Evolutionary conservation across 768 basidiomycete genomes (phyloP).

Genomic region (Calocybe indica): DNA sequence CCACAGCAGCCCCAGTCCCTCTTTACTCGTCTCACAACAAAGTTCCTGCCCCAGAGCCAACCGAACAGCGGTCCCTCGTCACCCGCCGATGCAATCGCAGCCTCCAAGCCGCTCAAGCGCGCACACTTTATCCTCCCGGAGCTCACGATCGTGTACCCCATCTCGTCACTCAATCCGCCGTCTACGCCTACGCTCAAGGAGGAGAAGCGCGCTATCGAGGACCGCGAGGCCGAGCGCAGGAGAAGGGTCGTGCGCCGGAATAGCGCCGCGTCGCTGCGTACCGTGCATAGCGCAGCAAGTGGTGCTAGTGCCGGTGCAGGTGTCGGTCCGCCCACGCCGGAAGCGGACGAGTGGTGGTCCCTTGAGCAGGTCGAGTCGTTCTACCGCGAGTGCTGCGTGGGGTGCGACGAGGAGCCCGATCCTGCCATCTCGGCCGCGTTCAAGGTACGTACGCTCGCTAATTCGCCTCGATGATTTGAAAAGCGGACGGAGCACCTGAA

Average conservation of each 20-base stretch:
- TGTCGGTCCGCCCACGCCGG: conserved; percentile 6
- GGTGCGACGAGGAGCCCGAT: conserved; percentile 68
- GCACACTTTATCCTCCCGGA: conserved; percentile 91
- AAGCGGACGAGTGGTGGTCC: conserved; percentile 73
- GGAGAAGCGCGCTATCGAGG: conserved; percentile 77
- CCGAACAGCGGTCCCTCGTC: conserved; percentile 12
- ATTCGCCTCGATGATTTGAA: background rate
- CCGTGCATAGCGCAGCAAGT: background rate
- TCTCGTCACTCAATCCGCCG: conserved; percentile 79
- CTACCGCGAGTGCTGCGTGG: conserved; percentile 80
- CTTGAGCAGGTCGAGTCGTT: conserved; percentile 80
- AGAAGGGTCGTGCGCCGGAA: conserved; percentile 58
- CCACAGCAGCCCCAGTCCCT: conserved; percentile 63
- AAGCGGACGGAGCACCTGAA: too few species aligned
- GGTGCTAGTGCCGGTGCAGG: background rate
- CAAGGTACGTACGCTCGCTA: conserved; percentile 42
- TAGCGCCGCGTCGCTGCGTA: conserved; percentile 12
- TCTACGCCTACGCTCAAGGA: conserved; percentile 73
- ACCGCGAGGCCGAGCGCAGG: conserved; percentile 65
- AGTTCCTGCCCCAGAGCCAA: conserved; percentile 56
- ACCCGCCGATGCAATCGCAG: background rate
- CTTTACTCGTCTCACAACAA: conserved; percentile 60
- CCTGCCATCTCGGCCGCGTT: conserved; percentile 60
- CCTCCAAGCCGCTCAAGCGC: conserved; percentile 61
- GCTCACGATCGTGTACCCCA: conserved; percentile 86